phyloP scores from a whole-genome alignment of 2,329 filamentous ascomycete genomes.

The Stromatinia cepivora region DNA sequence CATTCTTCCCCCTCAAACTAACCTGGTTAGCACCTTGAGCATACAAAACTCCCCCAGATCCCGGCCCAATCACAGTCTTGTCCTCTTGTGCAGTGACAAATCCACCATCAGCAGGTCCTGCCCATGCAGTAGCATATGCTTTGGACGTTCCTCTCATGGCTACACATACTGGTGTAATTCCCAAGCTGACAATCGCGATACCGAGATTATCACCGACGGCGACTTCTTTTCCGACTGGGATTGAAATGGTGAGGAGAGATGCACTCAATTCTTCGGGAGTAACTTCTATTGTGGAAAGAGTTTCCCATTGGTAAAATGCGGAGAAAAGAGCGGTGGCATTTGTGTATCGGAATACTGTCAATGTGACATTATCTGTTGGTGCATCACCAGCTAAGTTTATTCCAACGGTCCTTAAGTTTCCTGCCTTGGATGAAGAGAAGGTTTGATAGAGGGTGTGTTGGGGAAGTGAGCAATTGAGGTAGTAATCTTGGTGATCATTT shows the following conservation, averaged over 20 bases:
- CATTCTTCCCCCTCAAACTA: constrained; percentile 5
- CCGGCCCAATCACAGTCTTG: neutral
- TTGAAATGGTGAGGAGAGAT: constrained; percentile 24
- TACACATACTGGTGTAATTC: constrained; percentile 29
- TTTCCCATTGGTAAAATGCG: constrained; percentile 32
- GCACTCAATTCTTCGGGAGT: constrained; percentile 16
- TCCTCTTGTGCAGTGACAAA: constrained; percentile 9
- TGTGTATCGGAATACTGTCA: constrained; percentile 32
- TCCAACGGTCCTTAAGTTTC: constrained; percentile 27
- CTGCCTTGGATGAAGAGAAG: constrained; percentile 28
- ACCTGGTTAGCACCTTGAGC: constrained; percentile 26
- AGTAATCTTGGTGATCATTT: constrained; percentile 23
- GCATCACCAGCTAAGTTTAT: constrained; percentile 30
- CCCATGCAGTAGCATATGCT: constrained; percentile 2
- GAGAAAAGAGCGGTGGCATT: constrained; percentile 32
- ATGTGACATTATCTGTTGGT: constrained; percentile 26
- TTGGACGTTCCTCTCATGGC: constrained; percentile 7
- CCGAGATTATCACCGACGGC: constrained; percentile 30
- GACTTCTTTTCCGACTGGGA: constrained; percentile 25
- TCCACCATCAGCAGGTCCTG: neutral
- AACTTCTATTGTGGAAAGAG: constrained; percentile 26
- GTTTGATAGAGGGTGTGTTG: constrained; percentile 33
- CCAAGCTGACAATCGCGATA: constrained; percentile 28
- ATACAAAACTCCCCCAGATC: constrained; percentile 29
- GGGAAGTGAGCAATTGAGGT: constrained; percentile 29